These are phyloP conservation scores for Aspergillus unguis DNA, from an alignment of 2,329 filamentous ascomycete species.

Conservation along the genomic window DNA sequence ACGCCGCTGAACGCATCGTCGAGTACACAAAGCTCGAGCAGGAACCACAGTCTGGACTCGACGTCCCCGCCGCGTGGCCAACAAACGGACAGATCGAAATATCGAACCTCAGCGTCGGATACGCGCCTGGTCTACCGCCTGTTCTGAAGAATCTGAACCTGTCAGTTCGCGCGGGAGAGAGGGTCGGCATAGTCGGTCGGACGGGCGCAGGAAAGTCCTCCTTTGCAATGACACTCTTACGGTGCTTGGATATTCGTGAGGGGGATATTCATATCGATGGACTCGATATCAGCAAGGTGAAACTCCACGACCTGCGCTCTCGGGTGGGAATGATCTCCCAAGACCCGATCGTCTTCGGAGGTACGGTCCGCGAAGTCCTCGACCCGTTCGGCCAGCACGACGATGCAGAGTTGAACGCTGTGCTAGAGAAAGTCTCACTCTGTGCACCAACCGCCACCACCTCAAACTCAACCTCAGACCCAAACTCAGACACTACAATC, in stretches of 20 bases:
- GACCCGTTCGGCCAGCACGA: conserved; percentile 71
- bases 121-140: conserved; percentile 64
- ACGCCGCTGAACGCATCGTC: conserved; percentile 44
- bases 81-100: conserved; percentile 67
- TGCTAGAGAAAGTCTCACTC: conserved; percentile 64
- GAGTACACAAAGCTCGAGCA: conserved; percentile 45
- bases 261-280: conserved; percentile 32
- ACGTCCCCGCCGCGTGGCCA: conserved; percentile 30
- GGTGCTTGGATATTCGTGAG: conserved; percentile 26
- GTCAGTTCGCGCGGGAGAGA: conserved; percentile 24
- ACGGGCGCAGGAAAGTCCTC: conserved; percentile 37
- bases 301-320: conserved; percentile 61
- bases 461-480: background rate
- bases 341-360: conserved; percentile 77
- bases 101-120: conserved; percentile 67
- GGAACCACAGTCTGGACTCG: conserved; percentile 18
- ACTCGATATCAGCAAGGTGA: conserved; percentile 49
- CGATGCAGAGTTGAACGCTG: conserved; percentile 67
- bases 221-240: conserved; percentile 30
- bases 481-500: background rate
- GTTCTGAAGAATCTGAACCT: conserved; percentile 28
- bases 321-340: conserved; percentile 78
- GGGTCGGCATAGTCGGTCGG: conserved; percentile 33
- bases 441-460: background rate
- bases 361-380: conserved; percentile 71